These are phyloP conservation scores for Leccinum brunneo-olivaceum DNA, from an alignment of 1,284 basidiomycete species.

Conservation along the genomic window DNA sequence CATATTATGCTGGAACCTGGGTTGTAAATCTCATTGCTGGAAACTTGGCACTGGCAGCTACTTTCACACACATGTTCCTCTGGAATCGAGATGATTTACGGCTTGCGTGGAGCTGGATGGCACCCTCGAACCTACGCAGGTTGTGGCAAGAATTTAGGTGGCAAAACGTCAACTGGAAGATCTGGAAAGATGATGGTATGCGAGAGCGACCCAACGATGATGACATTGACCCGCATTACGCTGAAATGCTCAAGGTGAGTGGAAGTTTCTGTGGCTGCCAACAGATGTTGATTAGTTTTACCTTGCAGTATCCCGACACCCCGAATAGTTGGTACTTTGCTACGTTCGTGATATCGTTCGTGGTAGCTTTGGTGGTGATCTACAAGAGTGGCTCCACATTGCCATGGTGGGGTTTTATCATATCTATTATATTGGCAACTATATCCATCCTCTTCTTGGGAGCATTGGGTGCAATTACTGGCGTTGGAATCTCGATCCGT, in stretches of 20 bases:
- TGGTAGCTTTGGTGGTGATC: conserved; percentile 40
- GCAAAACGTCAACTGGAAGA: conserved; percentile 34
- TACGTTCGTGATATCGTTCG: conserved; percentile 33
- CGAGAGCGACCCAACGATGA: conserved; percentile 24
- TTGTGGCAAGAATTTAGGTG: conserved; percentile 21
- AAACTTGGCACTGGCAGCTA: conserved; percentile 37
- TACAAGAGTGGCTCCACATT: conserved; percentile 45
- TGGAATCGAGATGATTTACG: conserved; percentile 44
- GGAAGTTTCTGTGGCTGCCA: no score
- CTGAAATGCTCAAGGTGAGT: conserved; percentile 45
- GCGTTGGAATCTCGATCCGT: conserved; percentile 41
- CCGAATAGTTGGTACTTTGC: conserved; percentile 44
- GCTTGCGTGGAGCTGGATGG: conserved; percentile 40
- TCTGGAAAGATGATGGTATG: conserved; percentile 41
- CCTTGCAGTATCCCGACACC: conserved; percentile 42
- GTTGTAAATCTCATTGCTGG: conserved; percentile 31
- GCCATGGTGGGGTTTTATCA: conserved; percentile 40
- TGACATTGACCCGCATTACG: conserved; percentile 46
- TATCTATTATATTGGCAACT: conserved; percentile 36
- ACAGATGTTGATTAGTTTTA: no score
- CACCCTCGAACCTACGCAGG: conserved; percentile 20
- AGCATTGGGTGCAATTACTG: conserved; percentile 48
- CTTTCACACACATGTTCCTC: conserved; percentile 45
- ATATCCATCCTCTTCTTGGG: conserved; percentile 46
- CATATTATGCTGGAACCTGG: conserved; percentile 33